phyloP scores from a whole-genome alignment of 2,329 filamentous ascomycete species.

The Neopestalotiopsis sp. region DNA sequence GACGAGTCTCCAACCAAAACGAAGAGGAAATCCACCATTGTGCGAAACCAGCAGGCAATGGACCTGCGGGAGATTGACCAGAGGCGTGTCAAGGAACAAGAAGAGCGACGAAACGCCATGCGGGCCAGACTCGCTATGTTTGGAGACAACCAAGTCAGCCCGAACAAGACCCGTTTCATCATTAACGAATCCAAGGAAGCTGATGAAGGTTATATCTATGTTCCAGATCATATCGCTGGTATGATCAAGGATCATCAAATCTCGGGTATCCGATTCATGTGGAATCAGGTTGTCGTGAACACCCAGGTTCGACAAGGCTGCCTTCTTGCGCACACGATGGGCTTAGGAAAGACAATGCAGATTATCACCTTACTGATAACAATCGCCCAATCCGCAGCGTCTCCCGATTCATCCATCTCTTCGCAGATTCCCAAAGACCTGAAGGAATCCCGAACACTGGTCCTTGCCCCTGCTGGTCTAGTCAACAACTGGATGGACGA shows the following conservation, averaged over 20 bases:
- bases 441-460: slow-evolving; percentile 65
- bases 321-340: slow-evolving; percentile 88
- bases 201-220: slow-evolving; percentile 63
- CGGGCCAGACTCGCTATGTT: slow-evolving; percentile 47
- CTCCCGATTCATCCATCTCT: slow-evolving; percentile 58
- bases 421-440: slow-evolving; percentile 73
- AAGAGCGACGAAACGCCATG: slow-evolving; percentile 54
- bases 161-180: slow-evolving; percentile 55
- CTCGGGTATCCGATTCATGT: slow-evolving; percentile 83
- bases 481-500: slow-evolving; percentile 87
- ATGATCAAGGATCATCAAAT: slow-evolving; percentile 82
- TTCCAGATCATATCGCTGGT: slow-evolving; percentile 66
- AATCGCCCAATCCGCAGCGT: slow-evolving; percentile 69
- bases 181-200: slow-evolving; percentile 71
- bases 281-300: slow-evolving; percentile 77
- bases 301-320: slow-evolving; percentile 70
- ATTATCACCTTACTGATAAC: slow-evolving; percentile 82
- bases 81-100: slow-evolving; percentile 58
- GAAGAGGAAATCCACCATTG: slow-evolving; percentile 47
- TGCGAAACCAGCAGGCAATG: slow-evolving; percentile 55
- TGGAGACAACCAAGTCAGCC: slow-evolving; percentile 42
- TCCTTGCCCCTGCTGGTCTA: slow-evolving; percentile 77
- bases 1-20: slow-evolving; percentile 30
- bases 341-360: slow-evolving; percentile 91
- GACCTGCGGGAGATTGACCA: slow-evolving; percentile 61